These are phyloP conservation scores for Phascolomyces articulosus DNA, from an alignment of 371 early-diverging fungal genomes.

Conservation along the genomic window DNA sequence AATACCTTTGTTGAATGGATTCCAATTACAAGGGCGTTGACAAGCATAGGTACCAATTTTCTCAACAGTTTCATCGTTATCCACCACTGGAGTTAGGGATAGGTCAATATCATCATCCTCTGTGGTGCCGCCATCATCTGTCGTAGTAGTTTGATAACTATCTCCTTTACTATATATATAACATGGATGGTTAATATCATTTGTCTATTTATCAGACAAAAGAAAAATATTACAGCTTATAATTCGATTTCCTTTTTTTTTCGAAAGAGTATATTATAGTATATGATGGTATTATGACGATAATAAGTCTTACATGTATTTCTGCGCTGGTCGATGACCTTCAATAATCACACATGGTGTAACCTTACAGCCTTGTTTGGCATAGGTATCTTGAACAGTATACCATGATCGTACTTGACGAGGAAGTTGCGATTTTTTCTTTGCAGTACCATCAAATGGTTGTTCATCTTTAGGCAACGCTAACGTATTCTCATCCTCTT, in stretches of 20 bases:
- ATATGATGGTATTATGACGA: neutral
- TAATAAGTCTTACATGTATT: neutral
- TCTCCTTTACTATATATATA: constrained; percentile 14
- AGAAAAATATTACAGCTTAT: neutral
- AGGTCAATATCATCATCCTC: neutral
- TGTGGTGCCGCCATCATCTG: neutral
- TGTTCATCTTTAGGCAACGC: constrained; percentile 16
- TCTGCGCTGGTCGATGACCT: neutral
- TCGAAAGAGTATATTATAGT: too few relatives aligned
- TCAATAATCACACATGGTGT: neutral
- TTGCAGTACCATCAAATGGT: neutral
- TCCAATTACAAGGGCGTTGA: constrained; percentile 13
- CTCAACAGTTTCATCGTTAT: constrained; percentile 2
- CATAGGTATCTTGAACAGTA: constrained; percentile 10
- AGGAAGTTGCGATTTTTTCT: neutral
- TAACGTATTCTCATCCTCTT: neutral
- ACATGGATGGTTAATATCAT: neutral
- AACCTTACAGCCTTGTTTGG: constrained; percentile 3
- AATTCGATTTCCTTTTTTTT: too few relatives aligned
- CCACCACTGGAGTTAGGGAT: neutral
- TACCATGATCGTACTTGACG: constrained; percentile 20
- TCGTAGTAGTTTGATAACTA: constrained; percentile 15
- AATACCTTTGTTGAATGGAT: constrained; percentile 16
- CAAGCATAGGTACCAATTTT: constrained; percentile 14
- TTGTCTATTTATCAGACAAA: neutral